phyloP scores from a whole-genome alignment of 2,329 filamentous ascomycete species.

The Hypomyces rosellus region DNA sequence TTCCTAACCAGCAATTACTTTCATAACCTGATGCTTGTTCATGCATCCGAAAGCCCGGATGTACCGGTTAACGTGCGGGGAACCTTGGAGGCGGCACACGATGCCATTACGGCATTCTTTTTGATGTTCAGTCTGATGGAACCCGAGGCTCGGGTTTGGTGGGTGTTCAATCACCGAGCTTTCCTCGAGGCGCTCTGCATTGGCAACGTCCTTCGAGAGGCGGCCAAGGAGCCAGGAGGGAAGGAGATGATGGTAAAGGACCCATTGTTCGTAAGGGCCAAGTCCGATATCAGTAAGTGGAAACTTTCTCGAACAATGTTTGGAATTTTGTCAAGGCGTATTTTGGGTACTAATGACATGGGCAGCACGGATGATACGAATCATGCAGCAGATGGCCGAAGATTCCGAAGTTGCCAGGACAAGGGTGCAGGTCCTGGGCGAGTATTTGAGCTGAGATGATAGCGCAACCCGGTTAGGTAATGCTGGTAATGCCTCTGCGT shows the following conservation, averaged over 20 bases:
- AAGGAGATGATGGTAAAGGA: conserved; percentile 44
- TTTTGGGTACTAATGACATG: conserved; percentile 4
- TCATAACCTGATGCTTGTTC: conserved; percentile 74
- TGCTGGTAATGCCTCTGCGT: too few species aligned
- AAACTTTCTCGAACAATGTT: not conserved
- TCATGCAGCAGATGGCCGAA: conserved; percentile 54
- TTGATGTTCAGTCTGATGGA: conserved; percentile 63
- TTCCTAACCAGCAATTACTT: conserved; percentile 79
- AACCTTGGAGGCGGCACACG: conserved; percentile 68
- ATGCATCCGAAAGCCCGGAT: conserved; percentile 61
- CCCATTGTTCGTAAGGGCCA: conserved; percentile 54
- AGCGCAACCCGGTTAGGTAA: not conserved
- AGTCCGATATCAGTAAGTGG: conserved; percentile 52
- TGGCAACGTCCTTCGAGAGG: conserved; percentile 51
- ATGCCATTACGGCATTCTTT: conserved; percentile 69
- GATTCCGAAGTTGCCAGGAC: conserved; percentile 55
- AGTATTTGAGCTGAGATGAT: conserved; percentile 34
- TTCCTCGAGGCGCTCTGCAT: conserved; percentile 72
- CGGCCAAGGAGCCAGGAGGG: conserved; percentile 38
- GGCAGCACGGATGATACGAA: conserved; percentile 56
- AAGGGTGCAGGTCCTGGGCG: conserved; percentile 51
- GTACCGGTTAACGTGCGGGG: conserved; percentile 60
- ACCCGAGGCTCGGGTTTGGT: conserved; percentile 71
- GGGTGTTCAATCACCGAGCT: conserved; percentile 76
- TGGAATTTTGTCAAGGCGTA: not conserved